A percentile compares a stretch with the other conserved stretches of the same genome.
These are phyloP conservation scores for Fraxinus angustifolia DNA, from an alignment of 305 asterid species.

Conservation along the genomic window DNA sequence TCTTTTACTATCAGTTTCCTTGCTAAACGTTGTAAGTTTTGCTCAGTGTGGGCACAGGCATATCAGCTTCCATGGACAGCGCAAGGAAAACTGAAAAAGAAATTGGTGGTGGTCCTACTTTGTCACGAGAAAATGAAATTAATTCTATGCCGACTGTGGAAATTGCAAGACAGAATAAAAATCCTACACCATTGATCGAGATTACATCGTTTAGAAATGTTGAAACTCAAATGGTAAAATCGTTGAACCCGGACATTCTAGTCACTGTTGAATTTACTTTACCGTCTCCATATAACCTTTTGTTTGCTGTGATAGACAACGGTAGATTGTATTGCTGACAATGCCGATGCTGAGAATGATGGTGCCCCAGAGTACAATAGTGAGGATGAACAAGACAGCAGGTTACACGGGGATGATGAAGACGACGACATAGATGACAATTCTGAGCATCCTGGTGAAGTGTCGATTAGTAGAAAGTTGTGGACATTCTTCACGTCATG, in stretches of 20 bases:
- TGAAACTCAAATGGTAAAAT: conserved; percentile 42
- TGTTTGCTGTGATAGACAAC: conserved; percentile 24
- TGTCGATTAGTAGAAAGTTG: conserved; percentile 54
- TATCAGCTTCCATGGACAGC: conserved; percentile 41
- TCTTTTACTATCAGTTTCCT: background rate
- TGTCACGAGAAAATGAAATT: conserved; percentile 39
- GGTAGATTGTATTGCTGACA: conserved; percentile 8
- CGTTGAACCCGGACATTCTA: conserved; percentile 11
- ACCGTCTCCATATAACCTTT: background rate
- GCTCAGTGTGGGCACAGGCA: conserved; percentile 46
- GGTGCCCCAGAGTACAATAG: conserved; percentile 45
- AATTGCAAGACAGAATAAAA: conserved; percentile 29
- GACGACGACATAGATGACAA: conserved; percentile 22
- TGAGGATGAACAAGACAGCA: conserved; percentile 46
- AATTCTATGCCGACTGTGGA: conserved; percentile 40
- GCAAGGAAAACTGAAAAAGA: conserved; percentile 37
- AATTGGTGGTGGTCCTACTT: conserved; percentile 23
- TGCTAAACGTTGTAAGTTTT: background rate
- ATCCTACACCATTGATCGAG: conserved; percentile 35
- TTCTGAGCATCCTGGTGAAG: conserved; percentile 48
- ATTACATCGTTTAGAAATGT: conserved; percentile 29
- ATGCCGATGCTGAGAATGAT: conserved; percentile 26
- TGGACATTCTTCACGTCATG: conserved; percentile 84
- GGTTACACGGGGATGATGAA: conserved; percentile 28
- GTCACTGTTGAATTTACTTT: background rate